Conservation (phyloP, 2,329 filamentous ascomycete genomes). For the Cordyceps javanica region DNA sequence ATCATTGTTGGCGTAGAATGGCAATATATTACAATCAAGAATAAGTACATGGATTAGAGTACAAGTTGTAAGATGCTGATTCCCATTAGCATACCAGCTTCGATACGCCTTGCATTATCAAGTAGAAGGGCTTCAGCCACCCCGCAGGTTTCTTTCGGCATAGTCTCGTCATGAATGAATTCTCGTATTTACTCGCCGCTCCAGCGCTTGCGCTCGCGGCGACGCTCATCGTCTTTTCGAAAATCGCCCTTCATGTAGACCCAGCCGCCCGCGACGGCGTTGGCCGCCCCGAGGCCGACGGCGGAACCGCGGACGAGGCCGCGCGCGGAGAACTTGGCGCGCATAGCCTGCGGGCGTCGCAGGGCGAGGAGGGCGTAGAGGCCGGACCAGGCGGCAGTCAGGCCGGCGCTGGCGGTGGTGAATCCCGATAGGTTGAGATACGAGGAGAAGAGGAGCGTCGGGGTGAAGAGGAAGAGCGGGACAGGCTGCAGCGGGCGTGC, state of each 20-base stretch:
- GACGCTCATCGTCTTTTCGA: conserved; percentile 41
- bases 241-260: conserved; percentile 47
- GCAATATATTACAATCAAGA: background rate
- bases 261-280: conserved; percentile 44
- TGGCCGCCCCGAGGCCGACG: conserved; percentile 42
- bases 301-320: conserved; percentile 46
- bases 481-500: conserved; percentile 45
- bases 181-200: conserved; percentile 20
- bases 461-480: conserved; percentile 46
- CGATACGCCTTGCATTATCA: background rate
- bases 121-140: background rate
- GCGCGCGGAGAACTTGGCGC: conserved; percentile 38
- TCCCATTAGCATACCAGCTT: background rate
- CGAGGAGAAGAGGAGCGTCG: conserved; percentile 48
- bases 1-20: background rate
- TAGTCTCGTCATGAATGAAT: background rate
- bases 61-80: background rate
- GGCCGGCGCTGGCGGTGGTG: conserved; percentile 49
- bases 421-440: conserved; percentile 56
- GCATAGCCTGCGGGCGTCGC: conserved; percentile 37
- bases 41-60: background rate
- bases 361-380: conserved; percentile 51
- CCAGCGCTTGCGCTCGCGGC: conserved; percentile 47
- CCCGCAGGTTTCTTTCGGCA: background rate
- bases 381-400: conserved; percentile 51